Conservation (phyloP, 257 asterid species). For the Solanum clarkiae region DNA sequence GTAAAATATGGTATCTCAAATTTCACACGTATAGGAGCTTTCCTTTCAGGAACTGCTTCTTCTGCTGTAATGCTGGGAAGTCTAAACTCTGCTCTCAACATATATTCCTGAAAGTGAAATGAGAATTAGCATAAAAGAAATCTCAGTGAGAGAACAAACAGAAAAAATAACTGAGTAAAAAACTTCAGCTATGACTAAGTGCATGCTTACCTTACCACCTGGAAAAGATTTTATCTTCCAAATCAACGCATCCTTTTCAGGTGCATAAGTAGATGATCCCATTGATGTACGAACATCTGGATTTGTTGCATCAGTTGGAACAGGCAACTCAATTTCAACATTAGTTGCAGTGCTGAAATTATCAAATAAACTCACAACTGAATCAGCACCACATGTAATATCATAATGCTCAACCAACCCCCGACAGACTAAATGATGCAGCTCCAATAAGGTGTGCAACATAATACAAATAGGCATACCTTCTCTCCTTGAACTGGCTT, state of each 20-base stretch:
- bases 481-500: slow-evolving; percentile 97
- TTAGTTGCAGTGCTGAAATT: slow-evolving; percentile 86
- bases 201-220: slow-evolving; percentile 83
- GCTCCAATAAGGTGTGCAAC: not conserved
- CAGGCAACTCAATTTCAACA: slow-evolving; percentile 96
- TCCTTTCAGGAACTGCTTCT: slow-evolving; percentile 79
- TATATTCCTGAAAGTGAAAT: slow-evolving; percentile 56
- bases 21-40: slow-evolving; percentile 93
- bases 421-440: not conserved
- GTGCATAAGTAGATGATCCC: slow-evolving; percentile 96
- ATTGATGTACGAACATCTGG: slow-evolving; percentile 91
- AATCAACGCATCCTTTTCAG: slow-evolving; percentile 80
- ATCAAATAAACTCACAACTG: slow-evolving; percentile 10
- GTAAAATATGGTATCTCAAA: slow-evolving; percentile 99
- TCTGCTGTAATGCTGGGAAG: slow-evolving; percentile 94
- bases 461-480: slow-evolving; percentile 29
- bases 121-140: not conserved
- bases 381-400: not conserved
- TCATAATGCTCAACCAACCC: not conserved
- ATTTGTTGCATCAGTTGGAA: slow-evolving; percentile 90
- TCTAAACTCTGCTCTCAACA: slow-evolving; percentile 93
- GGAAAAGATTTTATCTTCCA: slow-evolving; percentile 99
- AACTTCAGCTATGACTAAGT: not conserved
- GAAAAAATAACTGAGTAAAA: not conserved
- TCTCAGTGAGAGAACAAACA: not conserved